phyloP scores from a whole-genome alignment of 805 yeast genomes.

The Saturnispora mendoncae region DNA sequence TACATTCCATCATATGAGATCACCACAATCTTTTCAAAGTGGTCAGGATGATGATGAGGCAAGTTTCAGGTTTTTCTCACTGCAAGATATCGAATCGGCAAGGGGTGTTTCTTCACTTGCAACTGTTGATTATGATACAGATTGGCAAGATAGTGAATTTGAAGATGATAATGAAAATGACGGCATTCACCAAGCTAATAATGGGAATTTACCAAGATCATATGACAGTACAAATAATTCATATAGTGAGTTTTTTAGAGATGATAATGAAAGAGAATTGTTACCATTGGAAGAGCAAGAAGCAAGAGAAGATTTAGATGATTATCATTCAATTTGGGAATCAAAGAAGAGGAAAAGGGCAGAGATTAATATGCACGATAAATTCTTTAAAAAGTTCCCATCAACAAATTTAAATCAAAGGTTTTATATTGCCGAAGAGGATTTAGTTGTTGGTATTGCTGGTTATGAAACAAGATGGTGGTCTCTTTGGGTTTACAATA shows the following conservation, averaged over 20 bases:
- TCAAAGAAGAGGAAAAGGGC: constrained; percentile 16
- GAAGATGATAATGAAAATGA: neutral
- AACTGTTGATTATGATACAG: constrained; percentile 62
- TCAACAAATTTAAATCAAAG: constrained; percentile 56
- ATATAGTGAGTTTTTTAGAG: constrained; percentile 16
- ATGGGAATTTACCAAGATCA: constrained; percentile 1
- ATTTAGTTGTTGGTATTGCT: constrained; percentile 87
- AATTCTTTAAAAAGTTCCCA: constrained; percentile 33
- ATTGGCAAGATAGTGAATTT: constrained; percentile 52
- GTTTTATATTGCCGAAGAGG: constrained; percentile 92
- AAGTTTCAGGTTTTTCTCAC: constrained; percentile 67
- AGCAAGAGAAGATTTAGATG: constrained; percentile 15
- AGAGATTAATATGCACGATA: constrained; percentile 32
- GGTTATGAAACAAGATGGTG: constrained; percentile 58
- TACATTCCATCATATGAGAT: constrained; percentile 51
- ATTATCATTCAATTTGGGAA: constrained; percentile 10
- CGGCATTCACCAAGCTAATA: neutral
- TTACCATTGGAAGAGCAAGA: constrained; percentile 17
- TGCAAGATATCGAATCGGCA: constrained; percentile 76
- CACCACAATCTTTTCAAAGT: constrained; percentile 16
- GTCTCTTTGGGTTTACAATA: constrained; percentile 40
- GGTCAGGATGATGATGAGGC: constrained; percentile 1
- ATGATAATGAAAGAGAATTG: constrained; percentile 14
- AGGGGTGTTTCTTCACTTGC: constrained; percentile 72
- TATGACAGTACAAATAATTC: constrained; percentile 14